These are phyloP conservation scores for Penicillium canariense DNA, from an alignment of 495 filamentous ascomycete species.

Conservation along the genomic window DNA sequence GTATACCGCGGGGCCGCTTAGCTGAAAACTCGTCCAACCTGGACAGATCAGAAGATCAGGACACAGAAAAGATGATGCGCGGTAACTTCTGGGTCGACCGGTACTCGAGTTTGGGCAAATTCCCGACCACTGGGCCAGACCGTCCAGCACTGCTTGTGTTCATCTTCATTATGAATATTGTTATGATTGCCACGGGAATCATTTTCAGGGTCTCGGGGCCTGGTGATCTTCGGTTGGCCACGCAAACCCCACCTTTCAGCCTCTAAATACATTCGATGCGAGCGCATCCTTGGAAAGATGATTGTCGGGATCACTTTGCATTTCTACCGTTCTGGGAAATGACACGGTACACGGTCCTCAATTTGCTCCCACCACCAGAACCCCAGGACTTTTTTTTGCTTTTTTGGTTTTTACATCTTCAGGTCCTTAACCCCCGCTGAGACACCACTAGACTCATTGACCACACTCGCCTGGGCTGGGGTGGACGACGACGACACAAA, in stretches of 20 bases:
- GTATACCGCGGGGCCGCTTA: slow-evolving; percentile 3
- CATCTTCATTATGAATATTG: slow-evolving; percentile 7
- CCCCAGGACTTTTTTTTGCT: not conserved
- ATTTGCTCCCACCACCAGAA: not conserved
- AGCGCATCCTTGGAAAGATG: slow-evolving; percentile 3
- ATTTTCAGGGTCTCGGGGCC: slow-evolving; percentile 10
- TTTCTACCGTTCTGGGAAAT: slow-evolving; percentile 5
- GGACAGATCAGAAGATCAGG: not conserved
- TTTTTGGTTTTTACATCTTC: slow-evolving; percentile 4
- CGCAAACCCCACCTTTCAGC: slow-evolving; percentile 21
- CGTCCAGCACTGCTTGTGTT: not conserved
- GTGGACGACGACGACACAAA: slow-evolving; percentile 22
- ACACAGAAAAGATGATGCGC: not conserved
- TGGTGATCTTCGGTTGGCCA: slow-evolving; percentile 13
- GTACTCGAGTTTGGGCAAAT: not conserved
- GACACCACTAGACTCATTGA: slow-evolving; percentile 8
- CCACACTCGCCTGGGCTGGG: slow-evolving; percentile 14
- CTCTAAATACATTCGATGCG: slow-evolving; percentile 12
- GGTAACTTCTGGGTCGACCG: not conserved
- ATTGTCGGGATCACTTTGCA: slow-evolving; percentile 7
- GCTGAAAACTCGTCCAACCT: not conserved
- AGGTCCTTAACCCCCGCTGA: slow-evolving; percentile 13
- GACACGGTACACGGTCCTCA: slow-evolving; percentile 14
- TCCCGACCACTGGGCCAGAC: not conserved
- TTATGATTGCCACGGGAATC: not conserved